Evolutionary conservation across 768 basidiomycete species (phyloP), one percentile per base, ranked within the genome.

Genomic region (Lactarius hengduanensis): DNA sequence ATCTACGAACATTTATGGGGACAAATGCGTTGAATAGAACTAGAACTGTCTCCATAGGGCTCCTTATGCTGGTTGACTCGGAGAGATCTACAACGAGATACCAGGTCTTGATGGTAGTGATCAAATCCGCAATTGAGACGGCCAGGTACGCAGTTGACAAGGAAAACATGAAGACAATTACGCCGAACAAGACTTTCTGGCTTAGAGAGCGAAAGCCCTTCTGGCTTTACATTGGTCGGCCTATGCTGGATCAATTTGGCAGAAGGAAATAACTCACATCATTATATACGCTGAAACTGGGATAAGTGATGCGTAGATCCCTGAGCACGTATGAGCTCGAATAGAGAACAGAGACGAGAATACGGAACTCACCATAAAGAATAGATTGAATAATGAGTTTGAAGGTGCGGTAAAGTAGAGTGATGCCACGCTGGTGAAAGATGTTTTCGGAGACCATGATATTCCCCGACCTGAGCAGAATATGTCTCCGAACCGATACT

Each of bases 161-260:
- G 6, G 34, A 58, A 16, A 58, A 58, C 57, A 58, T 58, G 57
- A 58, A 58, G n/a, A 58, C 13, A 15, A 38, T 38, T 0, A 58
- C 36, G n/a, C 32, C 57, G 34, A 58, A 38, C 34, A 58, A n/a
- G n/a, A 38, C 13, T 38, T 36, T 58, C 57, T 58, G 57, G 34
- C 18, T 34, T 16, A 11, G 36, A 0, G 36, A 20, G 36, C 11
- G 57, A 36, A 58, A 11, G 20, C 57, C 57, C 36, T 40, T 58
- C 34, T 15, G 36, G 36, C 57, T 58, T 20, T 22, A 38, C n/a
- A 56, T 22, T 8, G 3, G 36, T 36, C 36, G 1, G 32, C 32
- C 2, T 1, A 34, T 34, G 34, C 34, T 34, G 9, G 13, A 15
- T 30, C 15, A 7, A 54, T 1, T 28, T 26, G 3, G 6, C 54